Evolutionary conservation across 164 flowering plant genomes (phyloP), one percentile per base, ranked within the genome.

Genomic region (Umbilicus rupestris): DNA sequence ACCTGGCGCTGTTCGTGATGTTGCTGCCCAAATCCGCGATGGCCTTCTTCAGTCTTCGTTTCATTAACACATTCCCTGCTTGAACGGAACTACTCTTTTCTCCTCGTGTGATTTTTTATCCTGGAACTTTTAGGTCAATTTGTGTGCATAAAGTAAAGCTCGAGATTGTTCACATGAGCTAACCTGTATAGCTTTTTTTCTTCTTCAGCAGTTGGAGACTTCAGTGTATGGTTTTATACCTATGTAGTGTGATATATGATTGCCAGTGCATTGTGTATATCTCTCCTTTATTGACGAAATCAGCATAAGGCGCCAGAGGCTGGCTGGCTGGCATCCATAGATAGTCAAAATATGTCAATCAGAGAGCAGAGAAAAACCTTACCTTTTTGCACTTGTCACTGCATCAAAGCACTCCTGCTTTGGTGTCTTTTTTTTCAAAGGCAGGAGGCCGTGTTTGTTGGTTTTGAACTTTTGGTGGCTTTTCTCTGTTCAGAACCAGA

Each of bases 1-100:
- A 35, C 92, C 95, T 20, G 91, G 88, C 20, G 87, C 88, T 45
- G 89, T 86, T 57, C 72, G 78, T 17, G 88, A 88, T 63, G 74
- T 86, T 22, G 88, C 91, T 1, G 9, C 78, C 20, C 91, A 86
- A 75, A 85, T 85, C 50, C 83, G 91, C 7, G 84, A 86, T 64
- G 89, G 89, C 1, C 82, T 84, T 44, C 86, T 86, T 63, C 90
- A 87, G 72, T 84, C 35, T 62, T 62, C 75, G 19, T 26, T 78
- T 63, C 35, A 73, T 6, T 30, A 64, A 33, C 63, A 15, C 37
- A 35, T 35, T 7, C 7, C 37, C 37, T 3, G 37, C 37, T 3
- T 0, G 37, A 35, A 35, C 6, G n/a, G n/a, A n/a, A n/a, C n/a
- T n/a, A n/a, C n/a, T n/a, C n/a, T 35, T 7, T 2, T 33, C 6